Conservation (phyloP, 345 rosid species). For the Camelina laxa region DNA sequence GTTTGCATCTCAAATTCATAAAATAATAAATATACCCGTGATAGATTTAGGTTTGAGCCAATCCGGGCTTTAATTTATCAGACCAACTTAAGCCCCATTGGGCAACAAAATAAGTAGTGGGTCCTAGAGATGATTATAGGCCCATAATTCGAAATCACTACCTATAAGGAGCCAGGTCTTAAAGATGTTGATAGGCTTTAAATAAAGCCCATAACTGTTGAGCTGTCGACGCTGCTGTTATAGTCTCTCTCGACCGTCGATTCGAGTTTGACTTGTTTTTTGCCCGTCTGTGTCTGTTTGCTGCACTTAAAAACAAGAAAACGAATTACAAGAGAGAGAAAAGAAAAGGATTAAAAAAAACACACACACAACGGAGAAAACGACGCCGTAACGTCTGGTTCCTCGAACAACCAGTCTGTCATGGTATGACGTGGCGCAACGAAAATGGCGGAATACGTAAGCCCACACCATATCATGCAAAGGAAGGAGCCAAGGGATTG, state of each 20-base stretch:
- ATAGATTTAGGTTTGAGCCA: no score
- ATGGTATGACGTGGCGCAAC: slow-evolving; percentile 39
- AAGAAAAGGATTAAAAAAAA: background rate
- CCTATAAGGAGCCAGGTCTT: background rate
- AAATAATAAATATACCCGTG: no score
- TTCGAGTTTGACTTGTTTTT: background rate
- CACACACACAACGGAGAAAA: slow-evolving; percentile 20
- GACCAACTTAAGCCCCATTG: background rate
- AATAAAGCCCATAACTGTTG: background rate
- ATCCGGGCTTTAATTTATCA: background rate
- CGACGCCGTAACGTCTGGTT: slow-evolving; percentile 38
- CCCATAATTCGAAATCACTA: background rate
- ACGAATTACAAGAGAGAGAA: background rate
- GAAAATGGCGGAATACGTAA: slow-evolving; percentile 38
- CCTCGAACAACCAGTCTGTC: slow-evolving; percentile 33
- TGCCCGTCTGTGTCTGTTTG: no score
- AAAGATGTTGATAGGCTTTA: background rate
- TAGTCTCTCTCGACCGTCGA: background rate
- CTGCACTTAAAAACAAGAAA: background rate
- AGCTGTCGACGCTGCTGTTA: background rate
- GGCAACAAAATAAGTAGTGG: background rate
- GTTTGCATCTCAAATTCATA: no score
- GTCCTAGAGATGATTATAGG: background rate
- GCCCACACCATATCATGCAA: slow-evolving; percentile 35
- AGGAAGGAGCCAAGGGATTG: slow-evolving; percentile 26